These are phyloP conservation scores for Colletotrichum magnum DNA, from an alignment of 2,329 filamentous ascomycete species.

Conservation along the genomic window DNA sequence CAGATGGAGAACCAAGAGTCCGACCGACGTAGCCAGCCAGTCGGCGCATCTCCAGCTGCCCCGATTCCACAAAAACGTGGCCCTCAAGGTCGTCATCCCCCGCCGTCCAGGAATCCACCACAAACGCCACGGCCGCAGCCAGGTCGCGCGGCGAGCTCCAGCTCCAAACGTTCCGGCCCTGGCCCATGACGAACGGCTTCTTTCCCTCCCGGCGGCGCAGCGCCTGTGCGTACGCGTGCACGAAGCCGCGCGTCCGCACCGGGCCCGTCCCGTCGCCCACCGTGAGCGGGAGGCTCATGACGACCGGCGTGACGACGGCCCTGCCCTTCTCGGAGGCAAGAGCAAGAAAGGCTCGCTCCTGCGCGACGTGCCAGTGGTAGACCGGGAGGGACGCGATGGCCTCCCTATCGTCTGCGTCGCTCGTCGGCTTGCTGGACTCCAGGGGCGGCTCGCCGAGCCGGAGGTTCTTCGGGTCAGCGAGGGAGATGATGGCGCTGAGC, in stretches of 20 bases:
- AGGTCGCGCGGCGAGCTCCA: constrained; percentile 13
- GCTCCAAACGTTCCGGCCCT: constrained; percentile 16
- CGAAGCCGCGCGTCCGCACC: constrained; percentile 7
- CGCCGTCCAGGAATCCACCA: too few species aligned
- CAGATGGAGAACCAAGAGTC: too few species aligned
- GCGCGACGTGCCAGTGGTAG: too few species aligned
- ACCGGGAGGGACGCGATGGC: too few species aligned
- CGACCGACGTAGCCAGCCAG: too few species aligned
- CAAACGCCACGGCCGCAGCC: not conserved
- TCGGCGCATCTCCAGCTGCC: too few species aligned
- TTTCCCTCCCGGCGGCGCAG: not conserved
- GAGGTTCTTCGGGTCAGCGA: constrained; percentile 22
- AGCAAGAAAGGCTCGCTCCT: too few species aligned
- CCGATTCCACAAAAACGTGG: too few species aligned
- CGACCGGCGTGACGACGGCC: not conserved
- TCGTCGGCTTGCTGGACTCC: too few species aligned
- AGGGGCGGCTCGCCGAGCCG: constrained; percentile 10
- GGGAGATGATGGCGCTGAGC: constrained; percentile 29
- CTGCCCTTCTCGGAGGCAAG: not conserved
- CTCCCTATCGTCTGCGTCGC: too few species aligned
- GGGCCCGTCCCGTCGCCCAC: constrained; percentile 23
- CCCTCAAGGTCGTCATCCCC: too few species aligned
- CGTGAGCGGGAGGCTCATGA: constrained; percentile 16
- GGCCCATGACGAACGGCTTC: constrained; percentile 7
- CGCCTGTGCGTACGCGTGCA: constrained; percentile 4